Evolutionary conservation across 2,329 filamentous ascomycete genomes (phyloP).

Genomic region (Elsinoe arachidis): DNA sequence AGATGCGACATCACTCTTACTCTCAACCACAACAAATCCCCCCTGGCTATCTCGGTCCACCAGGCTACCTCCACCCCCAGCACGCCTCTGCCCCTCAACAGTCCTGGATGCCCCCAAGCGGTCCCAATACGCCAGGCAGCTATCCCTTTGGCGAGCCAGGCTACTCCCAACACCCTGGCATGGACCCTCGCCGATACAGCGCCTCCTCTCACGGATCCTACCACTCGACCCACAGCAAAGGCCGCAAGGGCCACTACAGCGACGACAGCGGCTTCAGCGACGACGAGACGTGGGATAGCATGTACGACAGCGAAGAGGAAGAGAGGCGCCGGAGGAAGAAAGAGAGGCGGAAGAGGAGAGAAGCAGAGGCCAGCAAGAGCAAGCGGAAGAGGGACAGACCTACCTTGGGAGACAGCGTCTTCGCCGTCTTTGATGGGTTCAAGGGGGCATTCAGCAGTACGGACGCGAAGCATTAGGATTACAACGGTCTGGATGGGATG

Average conservation of each 20-base stretch:
- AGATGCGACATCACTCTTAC: constrained; percentile 12
- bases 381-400: constrained; percentile 1
- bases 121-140: not conserved
- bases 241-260: not conserved
- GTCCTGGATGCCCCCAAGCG: constrained; percentile 1
- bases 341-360: not conserved
- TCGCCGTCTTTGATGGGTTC: constrained; percentile 7
- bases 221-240: not conserved
- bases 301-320: constrained; percentile 12
- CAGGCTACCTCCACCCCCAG: not conserved
- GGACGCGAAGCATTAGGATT: constrained; percentile 8
- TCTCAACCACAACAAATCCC: constrained; percentile 12
- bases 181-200: constrained; percentile 6
- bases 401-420: constrained; percentile 5
- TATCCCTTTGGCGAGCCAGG: constrained; percentile 9
- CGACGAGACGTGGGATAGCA: constrained; percentile 10
- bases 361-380: not conserved
- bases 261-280: constrained; percentile 3
- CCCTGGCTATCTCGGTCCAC: not conserved
- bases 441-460: constrained; percentile 1
- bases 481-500: constrained; percentile 9
- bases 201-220: constrained; percentile 2
- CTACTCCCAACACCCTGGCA: not conserved
- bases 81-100: constrained; percentile 2
- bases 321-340: constrained; percentile 8